Evolutionary conservation across 257 asterid species (phyloP).

Genomic region (Penstemon eatonii): DNA sequence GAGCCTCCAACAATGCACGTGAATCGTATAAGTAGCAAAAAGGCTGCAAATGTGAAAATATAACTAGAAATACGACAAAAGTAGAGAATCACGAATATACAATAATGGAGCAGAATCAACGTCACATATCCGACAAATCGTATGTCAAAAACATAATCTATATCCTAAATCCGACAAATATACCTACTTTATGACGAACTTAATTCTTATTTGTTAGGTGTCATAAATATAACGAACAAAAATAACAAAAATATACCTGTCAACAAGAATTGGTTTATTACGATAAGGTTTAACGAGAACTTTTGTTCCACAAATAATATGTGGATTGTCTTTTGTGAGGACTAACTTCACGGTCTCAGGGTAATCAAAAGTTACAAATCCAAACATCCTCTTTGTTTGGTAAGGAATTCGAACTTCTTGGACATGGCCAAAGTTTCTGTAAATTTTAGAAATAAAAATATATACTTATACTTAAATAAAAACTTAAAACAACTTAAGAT

Average conservation of each 20-base stretch:
- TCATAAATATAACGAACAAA: not conserved
- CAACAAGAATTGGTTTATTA: conserved; percentile 42
- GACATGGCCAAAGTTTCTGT: conserved; percentile 55
- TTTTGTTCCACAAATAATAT: conserved; percentile 55
- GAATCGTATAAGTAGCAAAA: too few species aligned
- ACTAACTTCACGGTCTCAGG: conserved; percentile 63
- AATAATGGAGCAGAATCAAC: too few species aligned
- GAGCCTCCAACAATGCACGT: too few species aligned
- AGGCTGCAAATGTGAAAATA: too few species aligned
- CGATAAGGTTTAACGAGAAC: conserved; percentile 72
- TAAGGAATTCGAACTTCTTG: conserved; percentile 68
- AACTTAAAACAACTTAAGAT: not conserved
- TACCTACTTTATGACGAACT: not conserved
- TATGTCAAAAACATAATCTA: not conserved
- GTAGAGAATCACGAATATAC: too few species aligned
- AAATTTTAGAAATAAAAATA: too few species aligned
- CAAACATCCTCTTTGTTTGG: conserved; percentile 69
- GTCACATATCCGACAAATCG: not conserved
- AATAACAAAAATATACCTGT: conserved; percentile 39
- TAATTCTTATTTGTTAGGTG: not conserved
- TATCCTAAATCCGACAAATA: conserved; percentile 7
- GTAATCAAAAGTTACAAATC: conserved; percentile 64
- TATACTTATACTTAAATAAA: too few species aligned
- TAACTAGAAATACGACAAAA: too few species aligned
- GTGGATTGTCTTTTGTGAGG: conserved; percentile 68